These are phyloP conservation scores for Salix exigua DNA, from an alignment of 345 rosid genomes.

Conservation along the genomic window DNA sequence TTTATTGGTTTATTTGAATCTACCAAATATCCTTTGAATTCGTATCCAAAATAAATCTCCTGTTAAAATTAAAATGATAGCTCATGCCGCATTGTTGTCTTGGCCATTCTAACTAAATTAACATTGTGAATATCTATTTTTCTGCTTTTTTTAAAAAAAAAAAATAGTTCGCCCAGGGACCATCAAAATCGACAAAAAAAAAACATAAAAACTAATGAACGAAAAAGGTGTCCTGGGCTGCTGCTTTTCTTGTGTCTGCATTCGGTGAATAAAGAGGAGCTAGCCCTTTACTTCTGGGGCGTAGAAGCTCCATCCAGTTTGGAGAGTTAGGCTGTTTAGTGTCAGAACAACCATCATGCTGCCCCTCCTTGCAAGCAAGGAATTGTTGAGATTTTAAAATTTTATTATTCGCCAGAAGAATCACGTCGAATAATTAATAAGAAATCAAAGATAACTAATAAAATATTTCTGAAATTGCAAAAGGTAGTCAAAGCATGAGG, in stretches of 20 bases:
- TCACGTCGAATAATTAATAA: no score
- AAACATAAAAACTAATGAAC: background rate
- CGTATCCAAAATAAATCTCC: no score
- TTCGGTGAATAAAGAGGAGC: background rate
- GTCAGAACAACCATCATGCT: background rate
- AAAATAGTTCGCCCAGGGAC: background rate
- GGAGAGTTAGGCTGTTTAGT: background rate
- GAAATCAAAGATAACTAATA: no score
- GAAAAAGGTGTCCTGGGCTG: background rate
- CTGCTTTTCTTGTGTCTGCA: background rate
- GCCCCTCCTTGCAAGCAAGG: conserved; percentile 33
- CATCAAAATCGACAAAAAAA: background rate
- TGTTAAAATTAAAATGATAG: no score
- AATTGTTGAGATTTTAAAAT: background rate
- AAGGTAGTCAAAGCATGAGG: conserved; percentile 25
- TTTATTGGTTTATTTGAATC: fast-evolving
- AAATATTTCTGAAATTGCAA: background rate
- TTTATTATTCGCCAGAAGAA: no score
- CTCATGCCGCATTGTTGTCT: no score
- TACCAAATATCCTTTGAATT: no score
- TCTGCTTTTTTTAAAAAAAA: no score
- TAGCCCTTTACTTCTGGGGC: background rate
- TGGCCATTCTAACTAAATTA: no score
- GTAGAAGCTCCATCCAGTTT: background rate
- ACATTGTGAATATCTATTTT: no score